phyloP scores from a whole-genome alignment of 2,329 filamentous ascomycete species.

The Mycocentrospora acerina region DNA sequence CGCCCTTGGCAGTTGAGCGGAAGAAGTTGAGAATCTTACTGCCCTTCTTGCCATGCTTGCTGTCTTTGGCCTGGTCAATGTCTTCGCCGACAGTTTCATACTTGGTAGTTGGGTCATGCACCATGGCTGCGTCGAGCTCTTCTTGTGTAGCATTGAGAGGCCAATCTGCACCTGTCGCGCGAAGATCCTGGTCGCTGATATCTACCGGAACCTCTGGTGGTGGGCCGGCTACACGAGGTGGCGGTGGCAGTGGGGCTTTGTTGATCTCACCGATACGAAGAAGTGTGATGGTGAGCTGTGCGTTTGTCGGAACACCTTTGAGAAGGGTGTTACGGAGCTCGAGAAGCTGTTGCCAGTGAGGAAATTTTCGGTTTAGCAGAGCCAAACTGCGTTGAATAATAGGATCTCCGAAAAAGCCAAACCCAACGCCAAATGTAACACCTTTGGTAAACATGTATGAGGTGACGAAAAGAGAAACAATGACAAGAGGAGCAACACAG shows the following conservation, averaged over 20 bases:
- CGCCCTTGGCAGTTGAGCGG: conserved; percentile 68
- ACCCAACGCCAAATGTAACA: conserved; percentile 66
- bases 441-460: conserved; percentile 62
- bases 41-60: conserved; percentile 51
- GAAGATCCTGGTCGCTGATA: conserved; percentile 53
- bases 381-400: conserved; percentile 62
- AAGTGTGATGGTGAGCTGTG: conserved; percentile 77
- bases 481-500: conserved; percentile 47
- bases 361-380: conserved; percentile 63
- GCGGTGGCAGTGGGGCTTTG: conserved; percentile 71
- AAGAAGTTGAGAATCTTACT: conserved; percentile 64
- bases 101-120: conserved; percentile 48
- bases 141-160: conserved; percentile 62
- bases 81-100: conserved; percentile 55
- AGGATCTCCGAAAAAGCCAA: conserved; percentile 79
- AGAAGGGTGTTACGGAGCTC: conserved; percentile 75
- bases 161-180: conserved; percentile 54
- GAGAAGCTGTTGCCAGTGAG: conserved; percentile 73
- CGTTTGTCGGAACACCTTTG: conserved; percentile 82
- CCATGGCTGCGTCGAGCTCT: conserved; percentile 66
- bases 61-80: conserved; percentile 51
- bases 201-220: conserved; percentile 55
- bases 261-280: conserved; percentile 81
- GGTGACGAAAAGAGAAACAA: conserved; percentile 48
- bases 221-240: conserved; percentile 48